A percentile compares a stretch with the other conserved stretches of the same genome.
These are phyloP conservation scores for Penicillium sp. DNA, from an alignment of 2,329 filamentous ascomycete genomes.

Conservation along the genomic window DNA sequence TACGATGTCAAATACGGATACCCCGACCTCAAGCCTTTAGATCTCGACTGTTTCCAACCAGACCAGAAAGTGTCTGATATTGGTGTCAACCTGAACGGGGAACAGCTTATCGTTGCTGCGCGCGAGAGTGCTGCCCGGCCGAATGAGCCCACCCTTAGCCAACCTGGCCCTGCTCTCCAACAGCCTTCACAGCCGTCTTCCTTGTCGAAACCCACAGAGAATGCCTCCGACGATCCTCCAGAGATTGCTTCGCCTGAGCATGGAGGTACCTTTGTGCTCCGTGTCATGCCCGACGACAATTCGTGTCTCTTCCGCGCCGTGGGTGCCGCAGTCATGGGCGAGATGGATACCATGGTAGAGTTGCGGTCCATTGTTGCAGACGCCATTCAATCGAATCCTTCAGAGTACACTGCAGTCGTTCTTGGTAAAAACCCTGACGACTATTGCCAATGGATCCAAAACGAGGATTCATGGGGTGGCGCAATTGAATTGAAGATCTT, in stretches of 20 bases:
- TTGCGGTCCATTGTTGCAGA: slow-evolving; percentile 76
- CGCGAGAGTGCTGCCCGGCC: slow-evolving; percentile 34
- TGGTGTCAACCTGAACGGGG: slow-evolving; percentile 63
- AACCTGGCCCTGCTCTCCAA: slow-evolving; percentile 12
- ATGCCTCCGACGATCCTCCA: slow-evolving; percentile 57
- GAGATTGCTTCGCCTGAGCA: slow-evolving; percentile 59
- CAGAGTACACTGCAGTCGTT: slow-evolving; percentile 72
- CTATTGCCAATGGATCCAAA: slow-evolving; percentile 80
- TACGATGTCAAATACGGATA: slow-evolving; percentile 84
- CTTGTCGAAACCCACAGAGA: slow-evolving; percentile 43
- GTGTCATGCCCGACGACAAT: slow-evolving; percentile 97
- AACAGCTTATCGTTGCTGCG: slow-evolving; percentile 64
- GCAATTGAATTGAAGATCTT: slow-evolving; percentile 86
- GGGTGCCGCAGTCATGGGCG: slow-evolving; percentile 71
- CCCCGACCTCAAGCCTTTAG: slow-evolving; percentile 67
- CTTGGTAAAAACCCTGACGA: slow-evolving; percentile 69
- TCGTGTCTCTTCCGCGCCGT: slow-evolving; percentile 91
- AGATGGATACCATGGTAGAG: slow-evolving; percentile 66
- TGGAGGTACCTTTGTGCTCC: slow-evolving; percentile 64
- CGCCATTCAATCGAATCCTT: slow-evolving; percentile 70
- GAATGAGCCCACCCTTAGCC: slow-evolving; percentile 5
- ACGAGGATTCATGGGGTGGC: slow-evolving; percentile 82
- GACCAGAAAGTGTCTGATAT: slow-evolving; percentile 54
- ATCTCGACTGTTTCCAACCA: slow-evolving; percentile 54
- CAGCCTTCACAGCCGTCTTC: slow-evolving; percentile 24